Conservation (phyloP, 2,329 filamentous ascomycete genomes). For the Cladosporium sphaerospermum region DNA sequence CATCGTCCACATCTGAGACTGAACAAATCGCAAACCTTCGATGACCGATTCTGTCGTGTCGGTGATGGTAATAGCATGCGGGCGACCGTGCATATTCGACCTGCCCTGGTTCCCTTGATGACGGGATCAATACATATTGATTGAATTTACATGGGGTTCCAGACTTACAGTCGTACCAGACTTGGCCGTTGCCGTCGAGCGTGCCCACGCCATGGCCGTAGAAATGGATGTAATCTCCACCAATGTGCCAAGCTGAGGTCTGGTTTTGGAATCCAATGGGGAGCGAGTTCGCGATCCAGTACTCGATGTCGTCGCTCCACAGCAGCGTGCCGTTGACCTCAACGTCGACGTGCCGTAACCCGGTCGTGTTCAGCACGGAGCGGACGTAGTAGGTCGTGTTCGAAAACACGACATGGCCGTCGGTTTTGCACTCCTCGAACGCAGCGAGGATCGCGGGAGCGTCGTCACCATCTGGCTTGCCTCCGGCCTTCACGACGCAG, state of each 20-base stretch:
- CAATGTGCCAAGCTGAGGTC: constrained; percentile 49
- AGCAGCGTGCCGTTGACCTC: constrained; percentile 45
- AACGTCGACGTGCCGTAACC: constrained; percentile 42
- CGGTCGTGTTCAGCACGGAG: constrained; percentile 45
- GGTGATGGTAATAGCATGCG: constrained; percentile 49
- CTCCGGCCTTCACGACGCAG: constrained; percentile 17
- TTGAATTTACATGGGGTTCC: constrained; percentile 17
- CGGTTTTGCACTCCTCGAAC: constrained; percentile 45
- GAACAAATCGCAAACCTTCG: constrained; percentile 45
- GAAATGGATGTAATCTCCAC: constrained; percentile 46
- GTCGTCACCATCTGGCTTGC: constrained; percentile 35
- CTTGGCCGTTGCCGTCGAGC: constrained; percentile 54
- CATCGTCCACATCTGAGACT: constrained; percentile 56
- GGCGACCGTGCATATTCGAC: constrained; percentile 37
- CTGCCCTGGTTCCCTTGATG: constrained; percentile 14
- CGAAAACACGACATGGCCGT: constrained; percentile 47
- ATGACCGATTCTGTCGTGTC: constrained; percentile 45
- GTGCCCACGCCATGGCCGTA: constrained; percentile 48
- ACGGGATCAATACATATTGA: constrained; percentile 23
- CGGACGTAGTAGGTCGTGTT: constrained; percentile 46
- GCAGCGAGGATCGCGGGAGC: constrained; percentile 47
- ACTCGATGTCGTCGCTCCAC: constrained; percentile 39
- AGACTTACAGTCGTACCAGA: constrained; percentile 46
- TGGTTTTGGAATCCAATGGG: constrained; percentile 52
- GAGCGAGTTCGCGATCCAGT: constrained; percentile 49